phyloP scores from a whole-genome alignment of 2,329 filamentous ascomycete genomes.

The Emergomyces orientalis region DNA sequence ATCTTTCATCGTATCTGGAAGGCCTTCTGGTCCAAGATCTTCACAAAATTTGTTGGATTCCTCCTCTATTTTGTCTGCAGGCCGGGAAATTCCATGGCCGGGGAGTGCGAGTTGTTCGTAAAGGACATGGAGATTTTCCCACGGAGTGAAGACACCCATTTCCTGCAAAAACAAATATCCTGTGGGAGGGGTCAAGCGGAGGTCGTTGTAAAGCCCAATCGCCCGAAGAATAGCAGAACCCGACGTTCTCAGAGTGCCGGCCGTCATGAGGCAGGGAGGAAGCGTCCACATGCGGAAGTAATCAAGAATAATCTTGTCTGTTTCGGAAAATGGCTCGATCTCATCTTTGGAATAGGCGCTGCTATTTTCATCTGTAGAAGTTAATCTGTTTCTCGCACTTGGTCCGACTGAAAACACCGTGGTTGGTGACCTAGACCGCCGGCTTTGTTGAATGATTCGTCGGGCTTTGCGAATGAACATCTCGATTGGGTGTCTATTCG shows the following conservation, averaged over 20 bases:
- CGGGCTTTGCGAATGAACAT: slow-evolving; percentile 38
- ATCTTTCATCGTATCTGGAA: slow-evolving; percentile 47
- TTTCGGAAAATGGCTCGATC: slow-evolving; percentile 37
- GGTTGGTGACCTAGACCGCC: slow-evolving; percentile 35
- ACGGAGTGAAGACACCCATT: slow-evolving; percentile 51
- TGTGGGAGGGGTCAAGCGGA: slow-evolving; percentile 30
- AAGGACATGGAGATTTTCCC: slow-evolving; percentile 46
- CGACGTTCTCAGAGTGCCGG: slow-evolving; percentile 39
- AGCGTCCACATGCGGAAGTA: slow-evolving; percentile 47
- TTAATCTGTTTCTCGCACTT: slow-evolving; percentile 23
- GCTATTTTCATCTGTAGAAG: slow-evolving; percentile 22
- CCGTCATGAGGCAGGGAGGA: slow-evolving; percentile 31
- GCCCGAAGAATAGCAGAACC: slow-evolving; percentile 48
- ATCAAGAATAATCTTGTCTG: slow-evolving; percentile 46
- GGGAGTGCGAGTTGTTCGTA: slow-evolving; percentile 47
- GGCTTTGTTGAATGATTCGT: slow-evolving; percentile 33
- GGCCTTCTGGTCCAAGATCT: slow-evolving; percentile 19
- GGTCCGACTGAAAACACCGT: slow-evolving; percentile 36
- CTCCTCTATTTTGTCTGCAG: slow-evolving; percentile 24
- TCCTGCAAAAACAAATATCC: slow-evolving; percentile 50
- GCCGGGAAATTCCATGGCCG: slow-evolving; percentile 27
- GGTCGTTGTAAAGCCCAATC: slow-evolving; percentile 45
- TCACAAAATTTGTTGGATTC: slow-evolving; percentile 25
- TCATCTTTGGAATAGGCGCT: slow-evolving; percentile 25
- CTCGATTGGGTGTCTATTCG: slow-evolving; percentile 32